Evolutionary conservation across 1,139 yeast species (phyloP), one percentile per base, ranked within the genome.

Genomic region (Wickerhamomyces sp.): DNA sequence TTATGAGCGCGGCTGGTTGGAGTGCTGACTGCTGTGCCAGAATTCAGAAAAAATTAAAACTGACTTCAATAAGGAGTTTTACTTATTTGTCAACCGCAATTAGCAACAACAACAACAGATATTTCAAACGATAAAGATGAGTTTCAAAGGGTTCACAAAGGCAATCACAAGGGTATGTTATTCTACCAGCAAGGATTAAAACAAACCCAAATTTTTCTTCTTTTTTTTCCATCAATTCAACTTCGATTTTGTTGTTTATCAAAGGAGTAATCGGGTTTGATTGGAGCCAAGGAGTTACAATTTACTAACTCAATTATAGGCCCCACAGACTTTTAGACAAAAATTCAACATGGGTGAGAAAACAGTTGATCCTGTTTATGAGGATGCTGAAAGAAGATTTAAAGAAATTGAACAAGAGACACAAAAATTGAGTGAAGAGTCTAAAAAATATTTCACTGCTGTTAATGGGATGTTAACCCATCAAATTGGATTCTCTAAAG

Each of bases 341-440:
- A 86, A 84, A 71, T 64, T 86, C 65, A 82, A 86, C 65, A 85
- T 84, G 91, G 97, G 96, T 36, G 86, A 84, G 43, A 74, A 78
- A 45, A 88, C 96, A 43, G 76, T 72, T 45, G 99, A 93, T 63
- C 79, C 96, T 0, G 96, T 93, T 23, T 93, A 90, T 64, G 76
- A 77, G 42, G 99, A 93, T 68, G 98, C 98, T 9, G 99, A 93
- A 66, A 78, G 97, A 64, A 78, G 99, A 59, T 93, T 94, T 73
- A 87, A 86, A 63, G 97, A 91, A 63, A 72, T 93, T 60, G 99
- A 93, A 65, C 65, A 69, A 23, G 96, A 91, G 66, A 90, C 98
- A 41, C 87, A 89, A 68, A 86, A 89, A 62, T 73, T 93, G 52
- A 87, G 93, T 57, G 90, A 85, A 45, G 98, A 93, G 68, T 84